Conservation (phyloP, 2,329 filamentous ascomycete species). For the Alternaria triticimaculans region DNA sequence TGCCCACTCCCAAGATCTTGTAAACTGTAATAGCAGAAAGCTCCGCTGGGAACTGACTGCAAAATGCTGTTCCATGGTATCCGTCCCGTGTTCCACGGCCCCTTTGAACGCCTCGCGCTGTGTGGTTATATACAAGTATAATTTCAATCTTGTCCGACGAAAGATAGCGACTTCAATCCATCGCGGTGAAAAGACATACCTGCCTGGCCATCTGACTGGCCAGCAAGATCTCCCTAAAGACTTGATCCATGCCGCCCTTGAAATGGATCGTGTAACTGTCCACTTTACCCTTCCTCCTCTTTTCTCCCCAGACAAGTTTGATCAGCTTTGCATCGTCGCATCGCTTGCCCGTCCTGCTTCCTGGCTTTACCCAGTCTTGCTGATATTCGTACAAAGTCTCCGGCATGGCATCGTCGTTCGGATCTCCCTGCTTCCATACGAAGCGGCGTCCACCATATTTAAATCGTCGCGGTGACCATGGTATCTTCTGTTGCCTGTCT, state of each 20-base stretch:
- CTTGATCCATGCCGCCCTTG: constrained; percentile 46
- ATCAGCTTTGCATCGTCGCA: constrained; percentile 40
- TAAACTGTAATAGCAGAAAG: background rate
- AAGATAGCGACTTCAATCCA: constrained; percentile 27
- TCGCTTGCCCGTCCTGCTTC: constrained; percentile 45
- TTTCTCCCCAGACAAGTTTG: constrained; percentile 47
- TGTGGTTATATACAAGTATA: constrained; percentile 14
- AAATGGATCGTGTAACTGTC: constrained; percentile 49
- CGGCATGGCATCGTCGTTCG: constrained; percentile 56
- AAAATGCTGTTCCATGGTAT: constrained; percentile 23
- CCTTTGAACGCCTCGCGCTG: constrained; percentile 13
- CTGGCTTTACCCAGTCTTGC: constrained; percentile 44
- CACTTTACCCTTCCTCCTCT: constrained; percentile 45
- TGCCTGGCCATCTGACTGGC: constrained; percentile 49
- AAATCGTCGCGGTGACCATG: constrained; percentile 48
- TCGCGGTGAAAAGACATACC: constrained; percentile 46
- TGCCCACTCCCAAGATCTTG: background rate
- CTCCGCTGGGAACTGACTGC: background rate
- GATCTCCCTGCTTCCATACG: constrained; percentile 53
- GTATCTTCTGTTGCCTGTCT: constrained; percentile 46
- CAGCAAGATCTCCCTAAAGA: constrained; percentile 45
- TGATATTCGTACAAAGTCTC: constrained; percentile 47
- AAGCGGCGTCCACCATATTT: constrained; percentile 47
- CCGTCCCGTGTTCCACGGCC: constrained; percentile 12
- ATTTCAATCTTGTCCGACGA: background rate